Evolutionary conservation across 257 asterid species (phyloP).

Genomic region (Solanum chaucha): DNA sequence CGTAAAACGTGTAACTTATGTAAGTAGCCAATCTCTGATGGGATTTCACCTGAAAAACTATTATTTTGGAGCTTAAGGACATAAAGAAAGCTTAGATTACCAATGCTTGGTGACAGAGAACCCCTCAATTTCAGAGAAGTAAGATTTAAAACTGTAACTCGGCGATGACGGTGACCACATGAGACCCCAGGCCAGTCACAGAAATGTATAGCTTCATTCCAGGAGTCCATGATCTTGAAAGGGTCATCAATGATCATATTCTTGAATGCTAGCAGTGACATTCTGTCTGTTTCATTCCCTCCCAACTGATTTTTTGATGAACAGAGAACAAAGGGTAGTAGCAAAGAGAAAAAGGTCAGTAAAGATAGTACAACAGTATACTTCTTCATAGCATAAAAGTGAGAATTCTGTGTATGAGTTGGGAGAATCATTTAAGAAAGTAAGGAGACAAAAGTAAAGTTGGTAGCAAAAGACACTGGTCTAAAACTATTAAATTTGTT

Average conservation of each 20-base stretch:
- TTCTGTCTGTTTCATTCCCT: neutral
- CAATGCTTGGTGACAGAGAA: slow-evolving; percentile 21
- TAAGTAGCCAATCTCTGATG: slow-evolving; percentile 20
- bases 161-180: too few species aligned
- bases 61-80: slow-evolving; percentile 12
- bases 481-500: neutral
- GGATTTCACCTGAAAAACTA: slow-evolving; percentile 16
- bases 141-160: slow-evolving; percentile 11
- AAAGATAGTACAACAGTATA: neutral
- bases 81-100: slow-evolving; percentile 29
- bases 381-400: neutral
- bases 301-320: neutral
- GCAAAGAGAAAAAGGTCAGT: neutral
- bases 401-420: neutral
- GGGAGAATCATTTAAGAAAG: neutral
- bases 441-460: too few species aligned
- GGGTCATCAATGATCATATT: slow-evolving; percentile 17
- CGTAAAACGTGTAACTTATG: neutral
- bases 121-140: slow-evolving; percentile 17
- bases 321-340: neutral
- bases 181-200: neutral
- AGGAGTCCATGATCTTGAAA: slow-evolving; percentile 8
- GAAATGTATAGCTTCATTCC: slow-evolving; percentile 8
- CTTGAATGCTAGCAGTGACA: slow-evolving; percentile 14
- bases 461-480: neutral